Evolutionary conservation across 225 moss, liverwort and hornwort genomes (phyloP).

Genomic region (Bryum argenteum): DNA sequence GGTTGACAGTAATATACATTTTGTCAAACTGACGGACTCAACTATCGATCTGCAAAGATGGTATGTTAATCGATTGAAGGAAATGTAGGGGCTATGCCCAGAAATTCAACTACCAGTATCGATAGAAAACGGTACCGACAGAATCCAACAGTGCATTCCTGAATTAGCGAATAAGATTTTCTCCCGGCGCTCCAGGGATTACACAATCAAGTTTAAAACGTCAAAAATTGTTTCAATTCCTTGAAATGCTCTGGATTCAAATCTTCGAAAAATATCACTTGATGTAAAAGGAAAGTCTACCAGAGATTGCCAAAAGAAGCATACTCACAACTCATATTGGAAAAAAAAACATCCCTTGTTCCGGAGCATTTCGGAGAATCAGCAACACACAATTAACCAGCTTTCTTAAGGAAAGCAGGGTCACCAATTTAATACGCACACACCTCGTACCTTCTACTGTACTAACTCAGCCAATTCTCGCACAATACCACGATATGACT

Average conservation of each 20-base stretch:
- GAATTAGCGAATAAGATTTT: too few species aligned
- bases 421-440: neutral
- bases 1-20: too few species aligned
- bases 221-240: too few species aligned
- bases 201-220: too few species aligned
- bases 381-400: neutral
- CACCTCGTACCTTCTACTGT: neutral
- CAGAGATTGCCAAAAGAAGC: neutral
- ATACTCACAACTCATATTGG: neutral
- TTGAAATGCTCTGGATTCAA: neutral
- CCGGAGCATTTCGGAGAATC: conserved; percentile 3
- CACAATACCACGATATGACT: neutral
- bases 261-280: neutral
- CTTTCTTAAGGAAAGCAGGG: conserved; percentile 13
- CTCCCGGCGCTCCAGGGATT: too few species aligned
- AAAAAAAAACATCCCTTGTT: neutral
- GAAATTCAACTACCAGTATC: too few species aligned
- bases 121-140: too few species aligned
- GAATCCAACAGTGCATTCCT: too few species aligned
- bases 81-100: too few species aligned
- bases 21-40: too few species aligned
- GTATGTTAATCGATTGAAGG: too few species aligned
- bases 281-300: neutral
- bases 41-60: too few species aligned
- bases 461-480: neutral